Base-by-base conservation (phyloP, 306 rosid species). In the Begonia masoniana region DNA sequence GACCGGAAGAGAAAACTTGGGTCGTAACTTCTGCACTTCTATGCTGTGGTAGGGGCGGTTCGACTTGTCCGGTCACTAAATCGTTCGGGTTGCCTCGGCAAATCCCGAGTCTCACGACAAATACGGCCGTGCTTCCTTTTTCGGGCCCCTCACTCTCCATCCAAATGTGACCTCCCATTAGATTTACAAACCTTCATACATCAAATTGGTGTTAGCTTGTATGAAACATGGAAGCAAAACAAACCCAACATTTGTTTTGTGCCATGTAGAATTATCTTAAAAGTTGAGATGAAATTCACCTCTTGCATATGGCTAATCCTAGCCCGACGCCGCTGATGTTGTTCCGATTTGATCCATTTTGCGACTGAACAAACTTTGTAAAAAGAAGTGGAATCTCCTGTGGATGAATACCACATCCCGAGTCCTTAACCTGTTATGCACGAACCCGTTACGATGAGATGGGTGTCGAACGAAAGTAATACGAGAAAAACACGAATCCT, bases 151-250 rank as follows among this genome's bases (percentile, higher is more conserved):
- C 92, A 6, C 99, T 91, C 65, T 86, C 94, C 5, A 86, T 75
- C 96, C 99, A 86, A 42, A 91, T 72, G 65, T 79, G 84, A 50
- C 99, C 96, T 58, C 88, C 99, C 99, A 91, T 91, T 58, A 84
- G 87, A 71, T 79, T 86, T 55, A 81, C 82, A 68, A 91, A 91
- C 78, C 99, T 91, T 75, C 71, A 57, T 56, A 64, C 68, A 62
- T 60, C 67, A 47, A 10, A 49, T 9, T 14, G 52, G 17, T 49
- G 21, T 49, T 0, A 49, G 13, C 10, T 50, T 23, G n/a, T 5
- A 15, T 23, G 31, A 26, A 9, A 47, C 14, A 19, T 47, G 2
- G 10, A 58, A 58, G 63, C 47, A 49, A 49, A 15, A 15, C 43
- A 48, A 13, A 45, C 42, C 43, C 23, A 46, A 43, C 31, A 24